Evolutionary conservation across 371 early-diverging fungal species (phyloP).

Genomic region (Cokeromyces recurvatus): DNA sequence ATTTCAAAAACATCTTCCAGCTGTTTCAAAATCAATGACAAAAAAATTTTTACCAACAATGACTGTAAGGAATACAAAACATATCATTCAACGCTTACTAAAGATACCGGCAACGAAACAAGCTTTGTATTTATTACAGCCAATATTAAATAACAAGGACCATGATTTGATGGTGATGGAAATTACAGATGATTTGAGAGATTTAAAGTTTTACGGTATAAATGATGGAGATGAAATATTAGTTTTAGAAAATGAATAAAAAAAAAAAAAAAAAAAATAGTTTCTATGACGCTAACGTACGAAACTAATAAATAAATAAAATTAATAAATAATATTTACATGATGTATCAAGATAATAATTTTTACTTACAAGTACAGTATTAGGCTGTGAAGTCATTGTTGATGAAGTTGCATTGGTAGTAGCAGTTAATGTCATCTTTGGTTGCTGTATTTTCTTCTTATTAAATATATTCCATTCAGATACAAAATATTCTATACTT

Average conservation of each 20-base stretch:
- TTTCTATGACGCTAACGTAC: background rate
- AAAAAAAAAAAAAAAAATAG: too few relatives aligned
- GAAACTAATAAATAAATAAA: too few relatives aligned
- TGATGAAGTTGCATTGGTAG: background rate
- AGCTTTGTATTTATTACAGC: constrained; percentile 23
- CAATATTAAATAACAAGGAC: background rate
- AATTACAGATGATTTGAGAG: constrained; percentile 37
- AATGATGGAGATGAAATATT: background rate
- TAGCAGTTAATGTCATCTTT: background rate
- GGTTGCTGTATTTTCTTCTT: background rate
- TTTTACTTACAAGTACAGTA: too few relatives aligned
- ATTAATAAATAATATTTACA: too few relatives aligned
- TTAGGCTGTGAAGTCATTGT: too few relatives aligned
- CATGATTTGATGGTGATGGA: constrained; percentile 22
- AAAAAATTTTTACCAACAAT: constrained; percentile 50
- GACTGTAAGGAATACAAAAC: constrained; percentile 34
- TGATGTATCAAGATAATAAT: too few relatives aligned
- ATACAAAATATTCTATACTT: constrained; percentile 44
- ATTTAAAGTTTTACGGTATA: constrained; percentile 38
- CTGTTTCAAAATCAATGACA: constrained; percentile 21
- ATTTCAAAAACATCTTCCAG: constrained; percentile 13
- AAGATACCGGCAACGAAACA: constrained; percentile 30
- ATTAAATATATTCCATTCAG: constrained; percentile 25
- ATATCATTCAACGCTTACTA: constrained; percentile 36
- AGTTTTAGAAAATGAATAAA: too few relatives aligned